Base-by-base conservation (phyloP, 768 basidiomycete species). In the Russula earlei region DNA sequence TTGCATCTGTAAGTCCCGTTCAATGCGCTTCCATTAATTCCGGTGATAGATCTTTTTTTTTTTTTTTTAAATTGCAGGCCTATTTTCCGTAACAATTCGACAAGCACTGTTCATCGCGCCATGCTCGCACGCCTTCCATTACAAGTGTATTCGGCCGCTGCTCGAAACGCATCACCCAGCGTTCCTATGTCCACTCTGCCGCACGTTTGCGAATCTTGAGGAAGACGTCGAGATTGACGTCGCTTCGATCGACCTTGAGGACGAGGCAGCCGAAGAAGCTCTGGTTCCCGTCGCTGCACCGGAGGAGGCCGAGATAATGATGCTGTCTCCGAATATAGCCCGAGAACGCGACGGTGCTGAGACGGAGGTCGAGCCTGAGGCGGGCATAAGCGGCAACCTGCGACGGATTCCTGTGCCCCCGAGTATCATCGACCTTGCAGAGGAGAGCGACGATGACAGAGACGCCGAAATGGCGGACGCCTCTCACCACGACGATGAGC, bases 81-180 rank as follows among this genome's bases (percentile, higher is more conserved):
- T 87, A 25, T 99, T 95, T 74, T 73, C 83, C 22, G 92, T 98
- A 0, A 87, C 91, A 1, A 93, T 97, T 67, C 89, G 85, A 59
- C 95, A 99, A 70, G 88, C 92, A 0, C 81, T 98, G 46, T 97
- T 99, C 75, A 94, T 99, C 67, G 92, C 95, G 27, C 95, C 95
- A 0, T 99, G 95, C 71, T 93, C 91, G 1, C 95, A 99, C 69
- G 85, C 92, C 0, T 91, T 90, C 75, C 91, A 93, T 72, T 92
- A 90, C 80, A 98, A 97, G 70, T 97, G 95, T 69, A 93, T 99
- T 57, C 81, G 92, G 0, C 95, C 94, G 1, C 77, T 98, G 11
- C 77, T 97, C 41, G 80, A 89, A 62, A 71, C 79, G n/a, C 91
- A 97, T 70, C 83, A 93, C 63, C 91, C 94, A 0, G 87, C 89